Base-by-base conservation (phyloP, 352 stramenopile genomes). In the Phytopythium ostracodes region DNA sequence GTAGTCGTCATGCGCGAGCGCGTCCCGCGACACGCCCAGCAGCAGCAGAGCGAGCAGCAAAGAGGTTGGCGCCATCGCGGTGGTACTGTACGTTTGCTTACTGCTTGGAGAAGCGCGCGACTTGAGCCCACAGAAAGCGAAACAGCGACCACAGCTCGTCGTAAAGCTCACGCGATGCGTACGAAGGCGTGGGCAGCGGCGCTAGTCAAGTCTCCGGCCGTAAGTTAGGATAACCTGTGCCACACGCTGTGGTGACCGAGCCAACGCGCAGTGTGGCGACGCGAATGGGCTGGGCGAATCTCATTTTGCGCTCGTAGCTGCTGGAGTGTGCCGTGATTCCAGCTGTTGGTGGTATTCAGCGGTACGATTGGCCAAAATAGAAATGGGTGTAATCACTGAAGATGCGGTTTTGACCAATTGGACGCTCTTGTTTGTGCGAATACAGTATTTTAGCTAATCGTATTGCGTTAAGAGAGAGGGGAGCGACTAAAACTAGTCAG, bases 1-100 rank as follows among this genome's bases (percentile, higher is more conserved):
- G 66, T 80, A 81, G 72, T 86, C 76, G 49, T 80, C 54, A 40
- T 60, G 54, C n/a, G 54, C 54, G 22, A 20, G 22, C 8, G 35
- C 52, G 29, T 2, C 20, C 17, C 20, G 29, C 15, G 25, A 25
- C 36, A 60, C 17, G n/a, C 15, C 22, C 38, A 60, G 36, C 54
- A 40, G 0, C 3, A 51, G 38, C 36, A 20, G 3, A 25, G 27
- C 22, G 15, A 35, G 40, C 54, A 60, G 40, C 54, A 17, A 18
- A 2, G 52, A 20, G 31, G 51, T 24, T 1, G 9, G 51, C 17
- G 20, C 20, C 33, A 43, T 56, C 18, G n/a, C 53, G 31, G 33
- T 44, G 38, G 12, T 44, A 8, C 17, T n/a, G n/a, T n/a, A n/a
- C n/a, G n/a, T n/a, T n/a, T n/a, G 38, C 12, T 33, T 33, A 33